A percentile compares a stretch with the other conserved stretches of the same genome.
Conservation (phyloP, 345 rosid genomes). For the Eucalyptus coolabah region DNA sequence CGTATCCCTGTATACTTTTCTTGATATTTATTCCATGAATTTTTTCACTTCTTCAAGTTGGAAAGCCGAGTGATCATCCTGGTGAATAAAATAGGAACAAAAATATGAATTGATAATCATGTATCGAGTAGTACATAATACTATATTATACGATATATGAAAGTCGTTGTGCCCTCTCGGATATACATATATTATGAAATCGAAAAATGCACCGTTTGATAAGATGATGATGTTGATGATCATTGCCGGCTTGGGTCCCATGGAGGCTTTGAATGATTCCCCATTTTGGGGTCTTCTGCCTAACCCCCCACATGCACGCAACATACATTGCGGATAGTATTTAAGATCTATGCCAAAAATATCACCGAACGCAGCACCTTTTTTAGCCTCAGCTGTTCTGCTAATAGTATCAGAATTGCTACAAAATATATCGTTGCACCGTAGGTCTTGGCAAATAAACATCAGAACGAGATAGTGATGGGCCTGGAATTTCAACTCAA, state of each 20-base stretch:
- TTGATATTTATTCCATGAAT: neutral
- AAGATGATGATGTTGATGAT: neutral
- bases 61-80: neutral
- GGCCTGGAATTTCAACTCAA: neutral
- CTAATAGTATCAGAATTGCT: neutral
- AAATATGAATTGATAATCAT: neutral
- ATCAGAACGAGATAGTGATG: neutral
- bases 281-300: neutral
- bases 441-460: neutral
- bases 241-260: neutral
- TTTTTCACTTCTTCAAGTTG: neutral
- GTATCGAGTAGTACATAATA: neutral
- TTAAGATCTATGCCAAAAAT: neutral
- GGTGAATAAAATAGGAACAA: neutral
- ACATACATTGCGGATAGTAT: neutral
- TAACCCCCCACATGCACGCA: neutral
- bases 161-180: accelerated
- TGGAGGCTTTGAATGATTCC: neutral
- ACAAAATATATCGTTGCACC: neutral
- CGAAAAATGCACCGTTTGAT: accelerated
- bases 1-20: neutral
- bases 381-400: neutral
- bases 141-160: neutral
- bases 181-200: too few species aligned
- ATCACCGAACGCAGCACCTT: neutral